Evolutionary conservation across 139 green algal genomes (phyloP).

Genomic region (Coelastrella sp.): DNA sequence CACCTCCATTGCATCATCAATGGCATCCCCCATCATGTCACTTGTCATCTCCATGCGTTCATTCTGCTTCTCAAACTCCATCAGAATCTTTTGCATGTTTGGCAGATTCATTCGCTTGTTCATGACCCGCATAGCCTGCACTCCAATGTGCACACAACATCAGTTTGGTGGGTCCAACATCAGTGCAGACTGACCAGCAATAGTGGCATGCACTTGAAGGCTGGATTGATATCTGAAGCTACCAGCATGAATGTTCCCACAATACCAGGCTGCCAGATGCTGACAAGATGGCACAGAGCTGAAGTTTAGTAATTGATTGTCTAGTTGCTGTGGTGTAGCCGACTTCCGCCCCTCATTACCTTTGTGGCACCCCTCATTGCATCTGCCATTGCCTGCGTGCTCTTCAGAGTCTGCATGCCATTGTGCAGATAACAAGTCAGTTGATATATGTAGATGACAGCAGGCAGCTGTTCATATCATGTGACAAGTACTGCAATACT

Average conservation of each 20-base stretch:
- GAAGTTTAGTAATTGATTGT: no score
- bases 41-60: conserved; percentile 98
- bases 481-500: neutral
- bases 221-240: no score
- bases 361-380: conserved; percentile 97
- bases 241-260: no score
- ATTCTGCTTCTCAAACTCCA: conserved; percentile 98
- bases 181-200: neutral
- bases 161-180: neutral
- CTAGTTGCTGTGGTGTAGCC: no score
- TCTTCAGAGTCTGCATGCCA: conserved; percentile 92
- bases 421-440: neutral
- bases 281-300: no score
- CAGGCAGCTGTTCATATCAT: neutral
- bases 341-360: conserved; percentile 51
- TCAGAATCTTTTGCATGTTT: conserved; percentile 91
- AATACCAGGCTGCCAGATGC: no score
- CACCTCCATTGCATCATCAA: conserved; percentile 95
- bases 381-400: conserved; percentile 97
- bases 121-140: conserved; percentile 94
- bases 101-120: conserved; percentile 97
- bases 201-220: neutral
- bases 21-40: conserved; percentile 96
- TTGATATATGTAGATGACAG: neutral
- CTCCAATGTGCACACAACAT: neutral